Conservation (phyloP, 2,329 filamentous ascomycete genomes). For the Spiromastix sp. region DNA sequence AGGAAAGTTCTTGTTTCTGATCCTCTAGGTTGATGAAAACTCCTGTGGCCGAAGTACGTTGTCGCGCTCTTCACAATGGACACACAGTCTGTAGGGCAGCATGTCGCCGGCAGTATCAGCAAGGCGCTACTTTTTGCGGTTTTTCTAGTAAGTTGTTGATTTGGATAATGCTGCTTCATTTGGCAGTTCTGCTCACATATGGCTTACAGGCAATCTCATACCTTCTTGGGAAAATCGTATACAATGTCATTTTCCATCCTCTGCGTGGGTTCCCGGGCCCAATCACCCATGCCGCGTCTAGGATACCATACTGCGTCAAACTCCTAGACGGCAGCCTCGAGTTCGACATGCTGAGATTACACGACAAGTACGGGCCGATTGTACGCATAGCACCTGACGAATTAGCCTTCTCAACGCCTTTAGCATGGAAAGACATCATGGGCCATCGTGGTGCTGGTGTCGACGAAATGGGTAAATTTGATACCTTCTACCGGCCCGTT, state of each 20-base stretch:
- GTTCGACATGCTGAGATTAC: slow-evolving; percentile 16
- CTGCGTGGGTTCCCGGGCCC: slow-evolving; percentile 16
- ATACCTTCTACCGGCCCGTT: slow-evolving; percentile 11
- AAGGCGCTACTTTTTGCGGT: too few relatives aligned
- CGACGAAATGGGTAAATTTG: slow-evolving; percentile 16
- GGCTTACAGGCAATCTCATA: neutral
- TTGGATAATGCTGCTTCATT: too few relatives aligned
- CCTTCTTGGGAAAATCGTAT: slow-evolving; percentile 5
- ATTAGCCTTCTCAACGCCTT: slow-evolving; percentile 15
- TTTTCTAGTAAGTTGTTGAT: too few relatives aligned
- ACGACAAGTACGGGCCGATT: slow-evolving; percentile 19
- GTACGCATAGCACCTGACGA: slow-evolving; percentile 21
- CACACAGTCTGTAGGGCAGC: too few relatives aligned
- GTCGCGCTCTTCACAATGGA: too few relatives aligned
- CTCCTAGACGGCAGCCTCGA: slow-evolving; percentile 12
- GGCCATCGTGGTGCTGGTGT: slow-evolving; percentile 10
- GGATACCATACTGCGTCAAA: slow-evolving; percentile 10
- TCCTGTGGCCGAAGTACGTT: too few relatives aligned
- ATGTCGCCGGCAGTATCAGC: too few relatives aligned
- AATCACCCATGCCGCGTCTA: slow-evolving; percentile 7
- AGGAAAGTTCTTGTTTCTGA: too few relatives aligned
- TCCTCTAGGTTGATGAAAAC: too few relatives aligned
- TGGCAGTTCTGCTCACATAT: neutral
- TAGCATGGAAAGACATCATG: slow-evolving; percentile 22
- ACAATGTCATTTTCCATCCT: slow-evolving; percentile 19